Evolutionary conservation across 2,329 filamentous ascomycete genomes (phyloP).

Genomic region (Mariannaea sp.): DNA sequence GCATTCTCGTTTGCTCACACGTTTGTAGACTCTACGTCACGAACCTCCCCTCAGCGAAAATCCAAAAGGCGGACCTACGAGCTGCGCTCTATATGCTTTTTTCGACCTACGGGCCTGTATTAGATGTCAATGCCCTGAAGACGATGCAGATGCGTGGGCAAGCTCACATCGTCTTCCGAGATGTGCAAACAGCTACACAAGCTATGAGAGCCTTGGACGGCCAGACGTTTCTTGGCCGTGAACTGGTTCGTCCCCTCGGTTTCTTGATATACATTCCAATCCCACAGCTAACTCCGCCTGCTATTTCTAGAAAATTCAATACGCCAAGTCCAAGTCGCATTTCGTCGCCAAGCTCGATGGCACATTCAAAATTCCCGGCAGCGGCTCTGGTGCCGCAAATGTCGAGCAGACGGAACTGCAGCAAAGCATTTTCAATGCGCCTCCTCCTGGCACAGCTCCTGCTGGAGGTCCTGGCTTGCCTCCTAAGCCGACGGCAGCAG

Average conservation of each 20-base stretch:
- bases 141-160: constrained; percentile 94
- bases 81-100: constrained; percentile 91
- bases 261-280: neutral
- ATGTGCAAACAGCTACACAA: constrained; percentile 89
- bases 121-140: constrained; percentile 90
- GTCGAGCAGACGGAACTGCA: constrained; percentile 74
- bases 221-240: constrained; percentile 80
- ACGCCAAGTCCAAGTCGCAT: constrained; percentile 88
- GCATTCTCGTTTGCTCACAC: constrained; percentile 9
- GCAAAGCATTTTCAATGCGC: constrained; percentile 79
- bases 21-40: constrained; percentile 80
- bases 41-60: constrained; percentile 83
- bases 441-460: constrained; percentile 56
- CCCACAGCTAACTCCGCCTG: constrained; percentile 11
- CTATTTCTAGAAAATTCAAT: constrained; percentile 76
- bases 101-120: constrained; percentile 87
- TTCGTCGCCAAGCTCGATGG: constrained; percentile 90
- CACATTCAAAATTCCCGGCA: constrained; percentile 74
- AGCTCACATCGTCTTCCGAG: constrained; percentile 88
- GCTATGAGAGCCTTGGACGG: constrained; percentile 89
- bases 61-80: constrained; percentile 86
- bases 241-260: constrained; percentile 67
- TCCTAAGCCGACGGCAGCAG: constrained; percentile 54
- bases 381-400: constrained; percentile 54
- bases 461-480: constrained; percentile 47